These are phyloP conservation scores for Panicum virgatum DNA, from an alignment of 202 grass and related monocot species.

Conservation along the genomic window DNA sequence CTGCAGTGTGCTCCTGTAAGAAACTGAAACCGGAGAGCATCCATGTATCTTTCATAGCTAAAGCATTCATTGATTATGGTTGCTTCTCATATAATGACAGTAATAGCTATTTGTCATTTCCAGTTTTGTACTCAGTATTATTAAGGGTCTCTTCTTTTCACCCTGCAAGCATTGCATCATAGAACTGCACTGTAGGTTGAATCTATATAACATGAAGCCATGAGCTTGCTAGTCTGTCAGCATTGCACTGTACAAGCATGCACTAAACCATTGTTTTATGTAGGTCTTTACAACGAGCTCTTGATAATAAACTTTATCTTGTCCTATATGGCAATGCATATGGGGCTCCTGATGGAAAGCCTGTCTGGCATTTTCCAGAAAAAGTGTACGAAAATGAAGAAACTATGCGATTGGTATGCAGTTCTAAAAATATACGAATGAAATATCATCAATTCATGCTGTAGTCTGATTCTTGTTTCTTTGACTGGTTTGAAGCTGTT, in stretches of 20 bases:
- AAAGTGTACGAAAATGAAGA: constrained; percentile 96
- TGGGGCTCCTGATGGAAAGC: constrained; percentile 66
- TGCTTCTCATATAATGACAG: neutral
- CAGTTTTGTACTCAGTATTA: neutral
- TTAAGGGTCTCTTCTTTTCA: neutral
- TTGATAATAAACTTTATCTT: constrained; percentile 93
- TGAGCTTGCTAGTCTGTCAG: constrained; percentile 15
- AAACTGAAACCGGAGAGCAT: neutral
- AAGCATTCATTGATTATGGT: neutral
- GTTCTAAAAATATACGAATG: neutral
- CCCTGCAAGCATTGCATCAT: neutral
- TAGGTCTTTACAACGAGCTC: constrained; percentile 88
- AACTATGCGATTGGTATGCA: constrained; percentile 70
- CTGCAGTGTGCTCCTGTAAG: neutral
- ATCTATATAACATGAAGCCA: neutral
- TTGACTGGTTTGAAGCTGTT: neutral
- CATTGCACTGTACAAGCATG: neutral
- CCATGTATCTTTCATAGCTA: neutral
- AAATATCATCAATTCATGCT: neutral
- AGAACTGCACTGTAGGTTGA: neutral
- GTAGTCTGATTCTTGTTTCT: constrained; percentile 30
- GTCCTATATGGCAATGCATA: constrained; percentile 71
- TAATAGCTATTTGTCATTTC: neutral
- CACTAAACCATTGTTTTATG: constrained; percentile 32
- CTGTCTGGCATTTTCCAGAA: constrained; percentile 95